phyloP scores from a whole-genome alignment of 371 early-diverging fungal species.

The Capillidium heterosporum region DNA sequence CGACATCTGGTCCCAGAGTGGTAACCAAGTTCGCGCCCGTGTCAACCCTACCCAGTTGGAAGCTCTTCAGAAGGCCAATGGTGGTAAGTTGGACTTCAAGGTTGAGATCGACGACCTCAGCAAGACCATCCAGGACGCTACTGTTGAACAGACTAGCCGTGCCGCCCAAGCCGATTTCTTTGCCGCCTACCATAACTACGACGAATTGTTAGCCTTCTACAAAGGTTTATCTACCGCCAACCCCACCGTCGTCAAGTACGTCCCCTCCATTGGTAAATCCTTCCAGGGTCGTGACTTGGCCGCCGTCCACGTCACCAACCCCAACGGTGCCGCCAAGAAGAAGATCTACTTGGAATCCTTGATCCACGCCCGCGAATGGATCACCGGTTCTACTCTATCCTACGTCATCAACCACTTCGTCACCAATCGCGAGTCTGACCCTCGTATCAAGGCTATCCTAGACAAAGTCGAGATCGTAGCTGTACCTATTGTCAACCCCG shows the following conservation, averaged over 20 bases:
- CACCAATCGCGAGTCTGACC: conserved; percentile 1
- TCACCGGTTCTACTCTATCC: conserved; percentile 6
- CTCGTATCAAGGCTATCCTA: conserved; percentile 1
- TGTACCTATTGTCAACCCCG: conserved; percentile 27
- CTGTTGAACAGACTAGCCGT: background rate
- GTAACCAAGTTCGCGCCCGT: background rate
- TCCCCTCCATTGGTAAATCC: conserved; percentile 6
- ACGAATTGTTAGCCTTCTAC: conserved; percentile 2
- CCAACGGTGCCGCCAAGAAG: background rate
- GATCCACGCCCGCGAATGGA: conserved; percentile 9
- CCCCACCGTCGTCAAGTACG: conserved; percentile 1
- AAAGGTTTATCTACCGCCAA: background rate
- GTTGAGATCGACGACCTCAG: background rate
- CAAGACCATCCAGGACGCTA: background rate
- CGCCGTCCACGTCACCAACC: conserved; percentile 5
- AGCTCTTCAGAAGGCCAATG: conserved; percentile 1
- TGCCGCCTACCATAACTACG: background rate
- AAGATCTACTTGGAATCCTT: conserved; percentile 5
- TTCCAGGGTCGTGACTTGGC: background rate
- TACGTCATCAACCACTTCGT: conserved; percentile 5
- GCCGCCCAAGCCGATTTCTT: background rate
- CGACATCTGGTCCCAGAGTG: conserved; percentile 2
- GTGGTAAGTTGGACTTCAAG: background rate
- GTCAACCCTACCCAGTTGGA: background rate
- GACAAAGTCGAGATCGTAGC: conserved; percentile 15